A percentile compares a stretch with the other conserved stretches of the same genome.
Evolutionary conservation across 2,329 filamentous ascomycete genomes (phyloP).

Genomic region (Fusarium pseudograminearum): DNA sequence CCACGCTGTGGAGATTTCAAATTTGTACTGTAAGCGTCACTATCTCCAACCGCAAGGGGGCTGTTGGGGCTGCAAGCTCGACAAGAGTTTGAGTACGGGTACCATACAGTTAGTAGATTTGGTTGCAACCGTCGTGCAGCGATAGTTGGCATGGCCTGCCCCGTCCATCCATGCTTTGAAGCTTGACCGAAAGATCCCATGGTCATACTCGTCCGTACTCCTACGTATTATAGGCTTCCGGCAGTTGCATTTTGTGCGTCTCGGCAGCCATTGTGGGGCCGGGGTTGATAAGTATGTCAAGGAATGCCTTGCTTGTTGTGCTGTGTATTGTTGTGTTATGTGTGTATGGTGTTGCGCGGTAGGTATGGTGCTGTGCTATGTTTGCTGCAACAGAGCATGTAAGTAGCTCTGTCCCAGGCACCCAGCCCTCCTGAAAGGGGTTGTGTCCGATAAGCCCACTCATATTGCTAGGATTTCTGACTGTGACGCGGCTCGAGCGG

Average conservation of each 20-base stretch:
- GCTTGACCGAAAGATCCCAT: conserved; percentile 16
- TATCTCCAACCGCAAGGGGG: neutral
- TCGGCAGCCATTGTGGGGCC: conserved; percentile 34
- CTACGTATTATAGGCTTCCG: conserved; percentile 18
- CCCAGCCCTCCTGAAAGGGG: conserved; percentile 30
- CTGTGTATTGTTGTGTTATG: conserved; percentile 3
- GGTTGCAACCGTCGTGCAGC: neutral
- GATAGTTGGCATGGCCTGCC: neutral
- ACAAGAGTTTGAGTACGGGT: neutral
- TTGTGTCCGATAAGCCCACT: conserved; percentile 26
- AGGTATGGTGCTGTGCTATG: conserved; percentile 10
- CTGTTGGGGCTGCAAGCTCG: neutral
- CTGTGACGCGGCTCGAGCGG: conserved; percentile 43
- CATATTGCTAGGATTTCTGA: conserved; percentile 30
- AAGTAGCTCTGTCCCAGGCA: conserved; percentile 15
- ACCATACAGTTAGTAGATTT: neutral
- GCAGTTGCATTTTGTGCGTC: conserved; percentile 33
- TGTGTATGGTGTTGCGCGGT: conserved; percentile 1
- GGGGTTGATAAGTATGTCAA: conserved; percentile 27
- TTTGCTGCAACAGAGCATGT: conserved; percentile 19
- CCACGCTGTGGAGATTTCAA: conserved; percentile 25
- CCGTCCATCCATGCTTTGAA: conserved; percentile 20
- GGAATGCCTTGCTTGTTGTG: conserved; percentile 34
- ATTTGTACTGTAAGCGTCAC: conserved; percentile 15
- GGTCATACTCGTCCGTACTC: conserved; percentile 1